These are phyloP conservation scores for Pythium dissotocum DNA, from an alignment of 352 stramenopile genomes.

Conservation along the genomic window DNA sequence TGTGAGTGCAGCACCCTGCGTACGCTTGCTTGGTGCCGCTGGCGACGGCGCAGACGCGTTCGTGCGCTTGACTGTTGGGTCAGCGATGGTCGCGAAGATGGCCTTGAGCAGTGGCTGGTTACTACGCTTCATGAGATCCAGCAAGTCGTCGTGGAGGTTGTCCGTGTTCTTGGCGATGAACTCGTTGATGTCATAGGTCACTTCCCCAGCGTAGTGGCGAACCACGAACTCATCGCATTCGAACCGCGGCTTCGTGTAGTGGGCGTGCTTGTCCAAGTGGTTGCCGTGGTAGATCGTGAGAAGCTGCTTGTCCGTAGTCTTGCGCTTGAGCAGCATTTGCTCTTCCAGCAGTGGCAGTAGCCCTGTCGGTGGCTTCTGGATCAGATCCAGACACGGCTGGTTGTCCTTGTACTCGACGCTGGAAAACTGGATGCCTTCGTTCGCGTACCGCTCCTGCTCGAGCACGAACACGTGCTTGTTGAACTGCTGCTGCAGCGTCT, in stretches of 20 bases:
- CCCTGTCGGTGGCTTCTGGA: constrained; percentile 77
- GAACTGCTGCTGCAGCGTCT: constrained; percentile 90
- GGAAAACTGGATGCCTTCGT: constrained; percentile 72
- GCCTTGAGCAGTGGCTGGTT: constrained; percentile 61
- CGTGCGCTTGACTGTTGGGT: constrained; percentile 17
- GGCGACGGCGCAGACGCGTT: constrained; percentile 10
- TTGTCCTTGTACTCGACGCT: constrained; percentile 87
- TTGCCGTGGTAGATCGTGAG: constrained; percentile 81
- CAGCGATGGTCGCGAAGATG: constrained; percentile 43
- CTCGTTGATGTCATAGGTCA: constrained; percentile 79
- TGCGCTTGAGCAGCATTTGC: constrained; percentile 85
- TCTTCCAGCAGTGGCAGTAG: constrained; percentile 86
- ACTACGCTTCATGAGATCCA: constrained; percentile 74
- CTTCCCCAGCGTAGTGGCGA: constrained; percentile 81
- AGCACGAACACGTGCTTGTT: constrained; percentile 89
- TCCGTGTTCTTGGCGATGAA: constrained; percentile 90
- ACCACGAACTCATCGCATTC: constrained; percentile 87
- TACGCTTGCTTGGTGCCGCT: constrained; percentile 15
- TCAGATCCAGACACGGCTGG: constrained; percentile 73
- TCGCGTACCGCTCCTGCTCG: constrained; percentile 78
- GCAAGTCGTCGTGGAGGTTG: constrained; percentile 86
- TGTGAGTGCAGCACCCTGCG: constrained; percentile 35
- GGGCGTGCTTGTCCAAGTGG: constrained; percentile 69
- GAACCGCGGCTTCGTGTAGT: constrained; percentile 76
- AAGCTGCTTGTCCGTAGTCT: constrained; percentile 83